Percentiles rank a stretch among this genome's conserved stretches.
phyloP scores from a whole-genome alignment of 2,329 filamentous ascomycete genomes.

The Penicillium crustosum region DNA sequence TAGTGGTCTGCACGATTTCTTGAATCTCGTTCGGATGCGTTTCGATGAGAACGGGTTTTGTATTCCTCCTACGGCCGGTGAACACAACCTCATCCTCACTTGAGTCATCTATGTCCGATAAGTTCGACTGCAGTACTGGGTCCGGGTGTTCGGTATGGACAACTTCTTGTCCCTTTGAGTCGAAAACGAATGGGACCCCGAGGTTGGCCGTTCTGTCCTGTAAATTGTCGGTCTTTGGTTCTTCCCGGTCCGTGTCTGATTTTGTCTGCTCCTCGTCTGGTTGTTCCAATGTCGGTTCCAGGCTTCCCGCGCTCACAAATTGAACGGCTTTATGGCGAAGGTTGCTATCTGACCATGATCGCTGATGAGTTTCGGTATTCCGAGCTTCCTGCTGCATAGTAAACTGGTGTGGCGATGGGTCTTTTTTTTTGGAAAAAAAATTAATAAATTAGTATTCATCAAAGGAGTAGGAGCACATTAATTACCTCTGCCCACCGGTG shows the following conservation, averaged over 20 bases:
- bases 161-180: conserved; percentile 32
- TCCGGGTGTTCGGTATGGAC: conserved; percentile 32
- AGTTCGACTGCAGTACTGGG: conserved; percentile 15
- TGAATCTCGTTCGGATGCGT: conserved; percentile 17
- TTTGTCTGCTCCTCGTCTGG: neutral
- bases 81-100: conserved; percentile 63
- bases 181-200: conserved; percentile 36
- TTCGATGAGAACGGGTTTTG: conserved; percentile 17
- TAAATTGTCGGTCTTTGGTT: conserved; percentile 13
- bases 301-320: conserved; percentile 61
- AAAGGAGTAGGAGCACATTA: neutral
- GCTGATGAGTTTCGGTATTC: conserved; percentile 54
- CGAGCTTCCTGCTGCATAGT: conserved; percentile 60
- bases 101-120: conserved; percentile 54
- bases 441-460: neutral
- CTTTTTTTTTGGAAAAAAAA: conserved; percentile 12
- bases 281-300: conserved; percentile 29
- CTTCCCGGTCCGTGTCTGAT: conserved; percentile 2
- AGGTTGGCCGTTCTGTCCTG: conserved; percentile 10
- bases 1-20: conserved; percentile 1
- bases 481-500: conserved; percentile 1
- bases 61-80: conserved; percentile 31
- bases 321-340: conserved; percentile 57
- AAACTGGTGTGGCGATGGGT: conserved; percentile 25
- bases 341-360: conserved; percentile 50